Evolutionary conservation across 2,329 filamentous ascomycete species (phyloP), one percentile per base, ranked within the genome.

Genomic region (Endothia cerciana): DNA sequence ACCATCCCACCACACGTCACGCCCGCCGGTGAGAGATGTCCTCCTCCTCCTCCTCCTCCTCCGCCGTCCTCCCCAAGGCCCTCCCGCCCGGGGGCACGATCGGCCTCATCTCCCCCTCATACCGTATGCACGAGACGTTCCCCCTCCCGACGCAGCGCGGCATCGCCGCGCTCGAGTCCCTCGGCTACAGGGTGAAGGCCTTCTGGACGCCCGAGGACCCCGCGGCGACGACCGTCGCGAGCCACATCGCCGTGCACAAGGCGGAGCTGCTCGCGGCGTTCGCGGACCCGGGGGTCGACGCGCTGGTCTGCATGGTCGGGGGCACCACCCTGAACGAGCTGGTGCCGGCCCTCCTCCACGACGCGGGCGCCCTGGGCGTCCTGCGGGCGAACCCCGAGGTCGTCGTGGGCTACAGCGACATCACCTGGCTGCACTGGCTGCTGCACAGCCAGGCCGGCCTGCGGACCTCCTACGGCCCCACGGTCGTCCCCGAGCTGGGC

Each of bases 381-480:
- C 75, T 81, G 45, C 74, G 74, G 5, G 68, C 67, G 1, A 73
- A 77, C 56, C 80, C 79, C 41, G 81, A 81, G 72, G 74, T 81
- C 25, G 73, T 81, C 1, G 74, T 81, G 19, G 80, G 79, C 1
- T 79, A 74, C 64, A 80, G 77, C 1, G 79, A 81, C 64, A 80
- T 80, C 62, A 78, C 77, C 0, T 74, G 75, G 40, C 64, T 81
- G 43, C 79, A 81, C 70, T 81, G 80, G 79, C 76, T 77, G 59
- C 70, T 81, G 41, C 67, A 78, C 66, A 74, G 74, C 1, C 33
- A 73, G 13, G 73, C 77, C 0, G 79, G 80, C 0, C 71, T 81
- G 43, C 77, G 79, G 49, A 81, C 79, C 4, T 81, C 81, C 62
- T 81, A 81, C 70, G 80, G 80, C 0, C 80, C 80, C 2, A 73